Conservation (phyloP, 192 early-diverging fungal species). For the Coemansia reversa region DNA sequence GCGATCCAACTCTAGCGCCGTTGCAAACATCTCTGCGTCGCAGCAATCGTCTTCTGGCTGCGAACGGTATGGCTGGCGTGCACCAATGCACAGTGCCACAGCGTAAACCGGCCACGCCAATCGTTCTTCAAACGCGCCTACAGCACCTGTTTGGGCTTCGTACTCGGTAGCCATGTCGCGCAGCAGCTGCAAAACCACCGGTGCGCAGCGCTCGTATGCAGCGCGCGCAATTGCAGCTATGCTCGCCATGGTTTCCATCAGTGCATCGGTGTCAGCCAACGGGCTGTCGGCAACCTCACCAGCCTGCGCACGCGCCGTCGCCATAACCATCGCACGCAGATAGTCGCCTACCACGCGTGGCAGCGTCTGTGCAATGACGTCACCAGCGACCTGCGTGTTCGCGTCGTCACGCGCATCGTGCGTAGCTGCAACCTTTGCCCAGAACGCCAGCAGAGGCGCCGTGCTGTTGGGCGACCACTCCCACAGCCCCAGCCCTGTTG, state of each 20-base stretch:
- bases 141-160: conserved; percentile 50
- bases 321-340: conserved; percentile 48
- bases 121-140: conserved; percentile 60
- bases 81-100: conserved; percentile 66
- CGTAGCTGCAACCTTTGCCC: conserved; percentile 76
- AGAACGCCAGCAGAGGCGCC: conserved; percentile 77
- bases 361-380: conserved; percentile 36
- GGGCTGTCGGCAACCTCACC: conserved; percentile 41
- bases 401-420: conserved; percentile 44
- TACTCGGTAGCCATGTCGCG: conserved; percentile 64
- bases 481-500: conserved; percentile 44
- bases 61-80: conserved; percentile 70
- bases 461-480: conserved; percentile 75
- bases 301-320: conserved; percentile 25
- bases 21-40: conserved; percentile 74
- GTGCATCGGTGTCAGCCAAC: conserved; percentile 54
- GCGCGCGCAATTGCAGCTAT: conserved; percentile 67
- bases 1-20: conserved; percentile 69
- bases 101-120: conserved; percentile 82
- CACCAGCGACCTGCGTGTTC: conserved; percentile 30
- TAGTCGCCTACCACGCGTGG: conserved; percentile 54
- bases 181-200: conserved; percentile 55
- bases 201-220: conserved; percentile 62
- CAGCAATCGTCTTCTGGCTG: conserved; percentile 76
- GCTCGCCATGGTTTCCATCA: conserved; percentile 68